These are phyloP conservation scores for Glutinoglossum americanum DNA, from an alignment of 495 filamentous ascomycete genomes.

Conservation along the genomic window DNA sequence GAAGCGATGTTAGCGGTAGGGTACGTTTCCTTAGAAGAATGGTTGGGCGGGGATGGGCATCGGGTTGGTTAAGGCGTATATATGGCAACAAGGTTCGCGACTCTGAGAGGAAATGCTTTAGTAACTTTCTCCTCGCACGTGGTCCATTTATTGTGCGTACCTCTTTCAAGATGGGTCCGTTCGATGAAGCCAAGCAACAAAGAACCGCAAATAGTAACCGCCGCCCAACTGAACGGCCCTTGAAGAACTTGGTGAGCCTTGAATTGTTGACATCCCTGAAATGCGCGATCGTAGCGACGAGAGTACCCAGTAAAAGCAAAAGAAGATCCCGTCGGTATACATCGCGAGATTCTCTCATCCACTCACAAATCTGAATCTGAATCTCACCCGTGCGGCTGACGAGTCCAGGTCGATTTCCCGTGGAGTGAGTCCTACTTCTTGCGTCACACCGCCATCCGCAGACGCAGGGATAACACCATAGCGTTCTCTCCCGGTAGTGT, in stretches of 20 bases:
- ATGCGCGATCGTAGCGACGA: background rate
- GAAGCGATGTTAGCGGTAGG: conserved; percentile 2
- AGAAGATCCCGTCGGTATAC: background rate
- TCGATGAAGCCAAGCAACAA: conserved; percentile 5
- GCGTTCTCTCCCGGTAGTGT: background rate
- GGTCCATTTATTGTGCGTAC: background rate
- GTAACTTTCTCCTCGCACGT: background rate
- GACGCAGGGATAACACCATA: conserved; percentile 1
- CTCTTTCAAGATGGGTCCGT: conserved; percentile 10
- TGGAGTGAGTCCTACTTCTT: background rate
- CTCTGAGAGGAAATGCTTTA: background rate
- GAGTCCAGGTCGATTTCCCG: background rate
- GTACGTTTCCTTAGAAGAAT: background rate
- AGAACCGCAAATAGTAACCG: conserved; percentile 8
- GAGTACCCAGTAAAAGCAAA: background rate
- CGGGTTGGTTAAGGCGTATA: background rate
- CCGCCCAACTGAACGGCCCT: conserved; percentile 3
- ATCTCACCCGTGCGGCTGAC: background rate
- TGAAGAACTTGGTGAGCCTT: background rate
- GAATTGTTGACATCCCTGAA: background rate
- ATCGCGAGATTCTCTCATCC: background rate
- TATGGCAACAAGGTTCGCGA: background rate
- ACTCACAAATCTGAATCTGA: background rate
- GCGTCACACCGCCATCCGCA: background rate
- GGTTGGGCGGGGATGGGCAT: background rate